A percentile compares a stretch with the other conserved stretches of the same genome.
phyloP scores from a whole-genome alignment of 768 basidiomycete genomes.

The Tulasnella sp. region DNA sequence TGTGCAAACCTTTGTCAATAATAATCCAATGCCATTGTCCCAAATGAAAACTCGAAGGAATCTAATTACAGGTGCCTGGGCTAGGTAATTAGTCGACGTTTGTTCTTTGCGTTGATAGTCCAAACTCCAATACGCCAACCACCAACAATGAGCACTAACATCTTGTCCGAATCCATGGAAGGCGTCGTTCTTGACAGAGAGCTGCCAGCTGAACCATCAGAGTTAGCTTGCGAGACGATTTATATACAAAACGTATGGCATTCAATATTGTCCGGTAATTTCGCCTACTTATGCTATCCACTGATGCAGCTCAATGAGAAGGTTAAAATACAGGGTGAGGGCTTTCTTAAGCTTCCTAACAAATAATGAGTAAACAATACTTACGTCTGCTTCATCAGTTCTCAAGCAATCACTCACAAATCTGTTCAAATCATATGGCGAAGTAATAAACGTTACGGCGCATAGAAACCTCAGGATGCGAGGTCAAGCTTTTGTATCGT shows the following conservation, averaged over 20 bases:
- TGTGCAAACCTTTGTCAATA: neutral
- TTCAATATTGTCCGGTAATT: no score
- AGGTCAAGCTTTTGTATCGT: constrained; percentile 96
- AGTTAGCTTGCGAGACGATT: constrained; percentile 66
- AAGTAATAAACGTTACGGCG: constrained; percentile 89
- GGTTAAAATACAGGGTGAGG: constrained; percentile 44
- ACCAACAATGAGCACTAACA: constrained; percentile 30
- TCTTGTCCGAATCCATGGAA: constrained; percentile 18
- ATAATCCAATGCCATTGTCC: neutral
- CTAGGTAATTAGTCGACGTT: no score
- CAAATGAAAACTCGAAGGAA: neutral
- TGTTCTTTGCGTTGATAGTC: neutral
- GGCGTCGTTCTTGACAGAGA: no score
- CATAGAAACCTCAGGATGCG: constrained; percentile 94
- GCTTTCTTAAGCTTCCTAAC: neutral
- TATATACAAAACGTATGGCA: constrained; percentile 70
- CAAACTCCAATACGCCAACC: constrained; percentile 12
- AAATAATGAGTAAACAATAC: constrained; percentile 34
- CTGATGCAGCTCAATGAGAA: constrained; percentile 59
- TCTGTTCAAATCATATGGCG: constrained; percentile 87
- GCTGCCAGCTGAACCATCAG: constrained; percentile 12
- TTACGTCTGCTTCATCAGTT: constrained; percentile 35
- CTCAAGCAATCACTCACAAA: constrained; percentile 77
- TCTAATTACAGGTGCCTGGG: neutral
- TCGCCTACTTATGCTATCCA: no score